These are phyloP conservation scores for Aspergillus hancockii DNA, from an alignment of 495 filamentous ascomycete genomes.

Conservation along the genomic window DNA sequence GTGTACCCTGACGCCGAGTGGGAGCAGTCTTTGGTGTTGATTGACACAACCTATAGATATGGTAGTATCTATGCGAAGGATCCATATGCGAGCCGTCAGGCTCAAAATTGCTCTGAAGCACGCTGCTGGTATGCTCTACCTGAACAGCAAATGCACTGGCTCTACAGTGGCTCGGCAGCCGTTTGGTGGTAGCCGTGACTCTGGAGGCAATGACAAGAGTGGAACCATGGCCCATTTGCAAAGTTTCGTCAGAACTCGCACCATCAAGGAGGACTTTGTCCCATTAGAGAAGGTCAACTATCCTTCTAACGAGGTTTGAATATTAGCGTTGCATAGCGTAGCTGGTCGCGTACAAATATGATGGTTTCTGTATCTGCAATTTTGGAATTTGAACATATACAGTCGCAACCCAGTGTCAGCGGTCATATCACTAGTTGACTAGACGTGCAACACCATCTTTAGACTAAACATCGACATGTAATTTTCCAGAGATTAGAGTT, in stretches of 20 bases:
- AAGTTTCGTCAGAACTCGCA: constrained; percentile 71
- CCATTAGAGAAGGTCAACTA: constrained; percentile 60
- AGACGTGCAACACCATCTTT: too few species aligned
- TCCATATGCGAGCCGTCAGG: constrained; percentile 60
- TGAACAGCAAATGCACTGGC: constrained; percentile 79
- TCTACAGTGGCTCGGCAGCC: constrained; percentile 79
- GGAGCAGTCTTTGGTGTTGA: constrained; percentile 52
- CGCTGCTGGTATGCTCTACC: constrained; percentile 79
- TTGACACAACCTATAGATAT: constrained; percentile 64
- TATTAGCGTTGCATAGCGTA: background rate
- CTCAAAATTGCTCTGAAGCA: constrained; percentile 70
- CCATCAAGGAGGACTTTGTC: constrained; percentile 77
- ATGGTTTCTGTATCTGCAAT: too few species aligned
- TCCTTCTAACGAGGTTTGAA: constrained; percentile 60
- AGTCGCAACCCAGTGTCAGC: too few species aligned
- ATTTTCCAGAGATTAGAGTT: too few species aligned
- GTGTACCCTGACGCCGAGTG: constrained; percentile 67
- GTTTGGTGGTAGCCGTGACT: constrained; percentile 75
- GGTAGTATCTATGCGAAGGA: constrained; percentile 72
- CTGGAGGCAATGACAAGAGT: constrained; percentile 80
- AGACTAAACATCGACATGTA: too few species aligned
- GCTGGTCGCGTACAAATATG: too few species aligned
- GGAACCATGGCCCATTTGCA: constrained; percentile 65
- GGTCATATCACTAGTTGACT: too few species aligned
- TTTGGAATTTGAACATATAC: too few species aligned